Conservation (phyloP, 352 stramenopile species). For the Globisporangium splendens region DNA sequence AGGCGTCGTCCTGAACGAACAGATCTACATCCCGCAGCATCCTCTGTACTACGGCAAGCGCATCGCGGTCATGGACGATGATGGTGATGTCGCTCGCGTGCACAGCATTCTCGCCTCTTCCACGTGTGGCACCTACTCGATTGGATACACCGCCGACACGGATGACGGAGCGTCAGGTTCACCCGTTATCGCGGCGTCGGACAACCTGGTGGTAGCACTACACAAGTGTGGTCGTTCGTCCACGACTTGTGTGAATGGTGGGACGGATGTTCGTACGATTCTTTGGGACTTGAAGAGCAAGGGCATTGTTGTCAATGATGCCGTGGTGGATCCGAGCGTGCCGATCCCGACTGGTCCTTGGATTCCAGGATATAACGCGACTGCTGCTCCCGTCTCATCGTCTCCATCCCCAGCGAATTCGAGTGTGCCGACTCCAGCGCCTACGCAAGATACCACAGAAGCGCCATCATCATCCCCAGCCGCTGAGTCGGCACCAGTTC, state of each 20-base stretch:
- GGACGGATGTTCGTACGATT: constrained; percentile 3
- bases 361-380: constrained; percentile 6
- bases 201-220: not conserved
- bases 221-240: not conserved
- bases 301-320: not conserved
- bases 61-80: constrained; percentile 22
- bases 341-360: constrained; percentile 7
- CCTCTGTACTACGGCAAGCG: constrained; percentile 28
- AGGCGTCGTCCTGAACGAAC: constrained; percentile 17
- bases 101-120: not conserved
- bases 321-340: not conserved
- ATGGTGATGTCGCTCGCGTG: not conserved
- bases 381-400: no score
- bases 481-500: not conserved
- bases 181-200: not conserved
- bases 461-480: no score
- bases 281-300: constrained; percentile 3
- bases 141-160: not conserved
- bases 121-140: not conserved
- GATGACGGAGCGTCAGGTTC: not conserved
- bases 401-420: no score
- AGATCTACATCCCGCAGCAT: constrained; percentile 31
- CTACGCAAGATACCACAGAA: no score
- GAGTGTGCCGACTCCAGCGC: no score
- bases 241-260: constrained; percentile 1